These are phyloP conservation scores for Takashimella tepidaria DNA, from an alignment of 1,284 basidiomycete genomes.

Conservation along the genomic window DNA sequence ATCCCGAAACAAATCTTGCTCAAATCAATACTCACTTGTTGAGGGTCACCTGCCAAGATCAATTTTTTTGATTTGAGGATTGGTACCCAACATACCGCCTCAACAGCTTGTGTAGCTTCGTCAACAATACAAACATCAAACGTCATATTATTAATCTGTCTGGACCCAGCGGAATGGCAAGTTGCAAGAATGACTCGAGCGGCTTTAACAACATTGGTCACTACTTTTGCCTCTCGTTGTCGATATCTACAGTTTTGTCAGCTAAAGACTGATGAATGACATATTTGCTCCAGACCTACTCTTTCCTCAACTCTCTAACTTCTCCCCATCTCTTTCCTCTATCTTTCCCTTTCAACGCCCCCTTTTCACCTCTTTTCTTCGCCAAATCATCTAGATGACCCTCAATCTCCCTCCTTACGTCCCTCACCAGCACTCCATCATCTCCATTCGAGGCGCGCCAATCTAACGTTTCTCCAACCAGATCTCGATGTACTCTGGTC, in stretches of 20 bases:
- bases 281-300: constrained; percentile 54
- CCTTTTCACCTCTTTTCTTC: constrained; percentile 71
- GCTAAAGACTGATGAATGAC: constrained; percentile 1
- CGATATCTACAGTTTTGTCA: constrained; percentile 60
- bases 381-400: constrained; percentile 60
- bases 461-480: constrained; percentile 80
- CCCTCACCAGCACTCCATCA: constrained; percentile 69
- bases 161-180: constrained; percentile 81
- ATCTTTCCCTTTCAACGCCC: constrained; percentile 57
- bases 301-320: constrained; percentile 80
- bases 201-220: constrained; percentile 68
- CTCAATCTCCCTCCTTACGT: constrained; percentile 79
- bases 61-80: constrained; percentile 79
- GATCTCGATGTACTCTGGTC: constrained; percentile 75
- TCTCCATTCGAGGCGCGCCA: constrained; percentile 74
- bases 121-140: constrained; percentile 95
- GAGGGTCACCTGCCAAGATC: constrained; percentile 82
- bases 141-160: constrained; percentile 64
- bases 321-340: constrained; percentile 87
- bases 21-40: constrained; percentile 54
- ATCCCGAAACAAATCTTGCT: constrained; percentile 48
- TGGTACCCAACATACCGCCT: constrained; percentile 94
- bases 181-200: constrained; percentile 86
- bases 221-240: constrained; percentile 76
- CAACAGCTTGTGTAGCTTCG: constrained; percentile 93